Conservation (phyloP, 2,329 filamentous ascomycete genomes). For the Fusarium floridanum region DNA sequence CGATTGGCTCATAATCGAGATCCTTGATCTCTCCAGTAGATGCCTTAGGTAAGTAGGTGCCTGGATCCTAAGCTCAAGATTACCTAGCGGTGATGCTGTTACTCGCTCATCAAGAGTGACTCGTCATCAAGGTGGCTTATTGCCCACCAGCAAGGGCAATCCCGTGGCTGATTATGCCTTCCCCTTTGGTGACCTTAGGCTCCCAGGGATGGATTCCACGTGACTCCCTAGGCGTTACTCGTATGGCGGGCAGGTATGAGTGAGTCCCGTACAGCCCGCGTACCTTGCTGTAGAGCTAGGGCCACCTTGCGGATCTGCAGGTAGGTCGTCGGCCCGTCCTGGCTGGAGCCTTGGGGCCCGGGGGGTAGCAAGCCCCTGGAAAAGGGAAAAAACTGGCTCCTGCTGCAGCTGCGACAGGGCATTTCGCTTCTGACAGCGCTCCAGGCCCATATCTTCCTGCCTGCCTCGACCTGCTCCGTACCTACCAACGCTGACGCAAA, state of each 20-base stretch:
- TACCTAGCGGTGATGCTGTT: background rate
- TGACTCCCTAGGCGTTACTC: background rate
- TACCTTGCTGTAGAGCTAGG: constrained; percentile 38
- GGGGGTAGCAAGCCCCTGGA: constrained; percentile 40
- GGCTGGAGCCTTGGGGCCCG: constrained; percentile 11
- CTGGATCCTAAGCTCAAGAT: background rate
- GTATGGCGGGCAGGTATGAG: background rate
- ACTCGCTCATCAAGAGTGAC: constrained; percentile 1
- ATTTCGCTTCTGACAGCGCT: constrained; percentile 51
- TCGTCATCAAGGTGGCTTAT: constrained; percentile 41
- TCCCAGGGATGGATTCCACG: constrained; percentile 7
- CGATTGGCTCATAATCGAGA: background rate
- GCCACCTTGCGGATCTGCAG: constrained; percentile 43
- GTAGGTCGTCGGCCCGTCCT: constrained; percentile 24
- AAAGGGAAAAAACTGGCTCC: constrained; percentile 38
- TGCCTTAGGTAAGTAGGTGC: background rate
- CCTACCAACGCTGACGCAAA: constrained; percentile 43
- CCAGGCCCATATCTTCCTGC: constrained; percentile 21
- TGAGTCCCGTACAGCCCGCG: background rate
- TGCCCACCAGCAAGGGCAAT: background rate
- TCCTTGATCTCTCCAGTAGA: background rate
- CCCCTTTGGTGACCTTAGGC: constrained; percentile 7
- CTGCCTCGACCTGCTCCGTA: constrained; percentile 27
- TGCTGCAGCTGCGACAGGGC: constrained; percentile 25
- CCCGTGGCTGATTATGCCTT: constrained; percentile 13